These are phyloP conservation scores for Nothopassalora personata DNA, from an alignment of 2,329 filamentous ascomycete genomes.

Conservation along the genomic window DNA sequence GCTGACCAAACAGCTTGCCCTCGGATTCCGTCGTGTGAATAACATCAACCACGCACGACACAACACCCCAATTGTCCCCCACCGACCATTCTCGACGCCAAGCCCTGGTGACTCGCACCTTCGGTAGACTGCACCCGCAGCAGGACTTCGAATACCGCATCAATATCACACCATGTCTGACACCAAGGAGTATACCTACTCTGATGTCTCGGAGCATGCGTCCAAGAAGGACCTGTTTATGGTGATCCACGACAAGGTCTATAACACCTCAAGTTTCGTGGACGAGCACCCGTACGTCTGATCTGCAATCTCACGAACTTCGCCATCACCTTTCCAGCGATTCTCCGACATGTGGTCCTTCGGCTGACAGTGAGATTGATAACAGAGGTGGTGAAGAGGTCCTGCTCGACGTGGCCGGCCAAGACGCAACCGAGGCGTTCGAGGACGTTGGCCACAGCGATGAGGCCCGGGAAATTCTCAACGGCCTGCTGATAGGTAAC, in stretches of 20 bases:
- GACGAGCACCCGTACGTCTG: conserved; percentile 85
- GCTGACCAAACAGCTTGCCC: background rate
- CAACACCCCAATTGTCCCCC: background rate
- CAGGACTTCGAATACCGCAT: background rate
- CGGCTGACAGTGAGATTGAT: background rate
- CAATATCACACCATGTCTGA: conserved; percentile 43
- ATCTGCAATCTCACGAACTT: background rate
- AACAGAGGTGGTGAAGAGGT: conserved; percentile 94
- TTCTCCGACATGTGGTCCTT: background rate
- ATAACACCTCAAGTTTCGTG: conserved; percentile 81
- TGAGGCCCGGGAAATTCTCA: conserved; percentile 91
- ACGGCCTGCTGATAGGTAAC: conserved; percentile 65
- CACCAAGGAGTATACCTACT: conserved; percentile 63
- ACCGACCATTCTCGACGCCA: too few species aligned
- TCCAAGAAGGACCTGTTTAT: conserved; percentile 91
- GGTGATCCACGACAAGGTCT: conserved; percentile 95
- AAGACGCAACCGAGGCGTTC: conserved; percentile 96
- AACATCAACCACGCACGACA: background rate
- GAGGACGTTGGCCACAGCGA: conserved; percentile 99
- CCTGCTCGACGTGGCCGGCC: conserved; percentile 87
- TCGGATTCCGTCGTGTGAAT: background rate
- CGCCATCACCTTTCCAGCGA: background rate
- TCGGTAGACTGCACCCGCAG: background rate
- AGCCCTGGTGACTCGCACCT: background rate
- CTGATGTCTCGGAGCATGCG: conserved; percentile 79